Percentiles rank a stretch among this genome's conserved stretches.
Evolutionary conservation across 768 basidiomycete genomes (phyloP).

Genomic region (Hortiboletus campestris): DNA sequence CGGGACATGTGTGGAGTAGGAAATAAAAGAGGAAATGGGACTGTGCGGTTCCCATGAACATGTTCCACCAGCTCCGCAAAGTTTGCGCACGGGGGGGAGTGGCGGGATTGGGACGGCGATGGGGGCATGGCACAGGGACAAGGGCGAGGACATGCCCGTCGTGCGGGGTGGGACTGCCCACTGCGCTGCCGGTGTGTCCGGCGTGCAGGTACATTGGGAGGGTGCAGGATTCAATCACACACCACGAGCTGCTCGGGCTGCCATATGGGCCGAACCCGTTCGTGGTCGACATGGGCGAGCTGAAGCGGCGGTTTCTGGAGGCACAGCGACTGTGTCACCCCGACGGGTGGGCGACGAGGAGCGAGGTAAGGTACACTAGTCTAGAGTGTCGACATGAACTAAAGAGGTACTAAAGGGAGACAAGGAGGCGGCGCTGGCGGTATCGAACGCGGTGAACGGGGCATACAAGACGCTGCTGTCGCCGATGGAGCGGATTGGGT

Average conservation of each 20-base stretch:
- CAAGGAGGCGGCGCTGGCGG: conserved; percentile 20
- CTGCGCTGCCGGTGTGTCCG: conserved; percentile 70
- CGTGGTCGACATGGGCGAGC: conserved; percentile 53
- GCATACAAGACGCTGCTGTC: conserved; percentile 76
- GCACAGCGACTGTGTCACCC: conserved; percentile 83
- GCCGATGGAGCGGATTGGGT: conserved; percentile 76
- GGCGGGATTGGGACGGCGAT: conserved; percentile 9
- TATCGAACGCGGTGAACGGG: conserved; percentile 77
- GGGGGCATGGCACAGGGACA: conserved; percentile 11
- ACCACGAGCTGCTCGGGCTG: conserved; percentile 69
- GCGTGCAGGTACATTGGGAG: conserved; percentile 67
- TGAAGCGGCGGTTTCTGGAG: conserved; percentile 66
- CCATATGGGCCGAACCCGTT: conserved; percentile 68
- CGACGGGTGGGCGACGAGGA: conserved; percentile 75
- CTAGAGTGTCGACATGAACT: conserved; percentile 4
- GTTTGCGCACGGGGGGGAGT: conserved; percentile 1
- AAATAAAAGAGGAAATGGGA: neutral
- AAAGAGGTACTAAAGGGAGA: conserved; percentile 21
- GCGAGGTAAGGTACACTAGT: conserved; percentile 43
- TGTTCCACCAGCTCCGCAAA: conserved; percentile 16
- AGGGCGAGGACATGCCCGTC: conserved; percentile 48
- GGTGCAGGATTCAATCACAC: conserved; percentile 52
- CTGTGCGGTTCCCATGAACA: conserved; percentile 5
- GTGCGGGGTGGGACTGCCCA: conserved; percentile 59
- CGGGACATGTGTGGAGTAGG: conserved; percentile 22